These are phyloP conservation scores for Eucalyptus sideroxylon DNA, from an alignment of 345 rosid species.

Conservation along the genomic window DNA sequence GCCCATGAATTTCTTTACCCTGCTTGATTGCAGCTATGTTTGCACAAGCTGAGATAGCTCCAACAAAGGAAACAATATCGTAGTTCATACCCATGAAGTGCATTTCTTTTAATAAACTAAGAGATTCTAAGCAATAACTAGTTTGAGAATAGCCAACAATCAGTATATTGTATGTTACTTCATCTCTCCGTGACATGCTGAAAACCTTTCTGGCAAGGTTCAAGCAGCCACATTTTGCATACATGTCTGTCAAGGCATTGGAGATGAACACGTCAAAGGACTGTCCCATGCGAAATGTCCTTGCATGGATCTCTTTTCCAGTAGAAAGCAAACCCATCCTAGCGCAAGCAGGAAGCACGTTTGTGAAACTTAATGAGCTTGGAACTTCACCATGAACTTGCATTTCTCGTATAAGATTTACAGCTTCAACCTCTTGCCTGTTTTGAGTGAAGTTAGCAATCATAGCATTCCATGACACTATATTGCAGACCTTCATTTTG, in stretches of 20 bases:
- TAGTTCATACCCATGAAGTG: conserved; percentile 23
- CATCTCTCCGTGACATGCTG: conserved; percentile 20
- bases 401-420: conserved; percentile 30
- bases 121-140: conserved; percentile 31
- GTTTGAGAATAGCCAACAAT: conserved; percentile 38
- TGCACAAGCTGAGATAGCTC: conserved; percentile 46
- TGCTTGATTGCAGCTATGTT: conserved; percentile 26
- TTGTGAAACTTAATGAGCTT: conserved; percentile 22
- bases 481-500: conserved; percentile 8
- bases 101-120: conserved; percentile 44
- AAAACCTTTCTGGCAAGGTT: conserved; percentile 28
- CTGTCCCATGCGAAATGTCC: conserved; percentile 13
- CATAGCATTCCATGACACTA: conserved; percentile 51
- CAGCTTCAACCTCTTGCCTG: conserved; percentile 11
- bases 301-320: conserved; percentile 38
- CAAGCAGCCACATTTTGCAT: conserved; percentile 30
- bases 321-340: conserved; percentile 12
- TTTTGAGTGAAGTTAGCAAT: conserved; percentile 37
- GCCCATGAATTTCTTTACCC: conserved; percentile 43
- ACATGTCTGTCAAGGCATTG: conserved; percentile 36
- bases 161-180: conserved; percentile 45
- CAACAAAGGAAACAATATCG: conserved; percentile 46
- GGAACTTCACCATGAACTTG: conserved; percentile 17
- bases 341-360: conserved; percentile 32
- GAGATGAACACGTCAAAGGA: conserved; percentile 19